These are phyloP conservation scores for Dictyostelium gargantuum DNA, from an alignment of 208 protist genomes.

Conservation along the genomic window DNA sequence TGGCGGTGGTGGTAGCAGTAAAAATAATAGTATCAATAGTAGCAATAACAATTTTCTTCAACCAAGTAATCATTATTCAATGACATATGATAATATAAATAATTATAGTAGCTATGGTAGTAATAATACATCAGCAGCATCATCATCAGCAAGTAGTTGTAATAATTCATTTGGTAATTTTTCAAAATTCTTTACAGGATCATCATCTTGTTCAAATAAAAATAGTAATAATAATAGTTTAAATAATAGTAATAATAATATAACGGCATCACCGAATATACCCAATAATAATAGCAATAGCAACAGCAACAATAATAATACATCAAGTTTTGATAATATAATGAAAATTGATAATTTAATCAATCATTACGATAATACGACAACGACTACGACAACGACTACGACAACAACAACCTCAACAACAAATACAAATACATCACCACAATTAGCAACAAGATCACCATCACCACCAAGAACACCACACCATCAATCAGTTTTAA, in stretches of 20 bases:
- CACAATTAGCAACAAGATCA: neutral
- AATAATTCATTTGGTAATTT: neutral
- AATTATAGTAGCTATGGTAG: neutral
- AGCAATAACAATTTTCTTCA: no score
- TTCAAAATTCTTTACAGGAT: neutral
- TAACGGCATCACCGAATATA: neutral
- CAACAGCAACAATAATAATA: neutral
- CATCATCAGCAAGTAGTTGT: neutral
- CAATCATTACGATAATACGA: neutral
- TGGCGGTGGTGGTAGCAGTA: no score
- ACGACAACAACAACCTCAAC: neutral
- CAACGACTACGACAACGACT: neutral
- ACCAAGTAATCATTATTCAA: neutral
- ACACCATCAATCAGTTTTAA: neutral
- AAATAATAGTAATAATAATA: neutral
- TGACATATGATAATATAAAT: neutral
- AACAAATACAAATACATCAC: neutral
- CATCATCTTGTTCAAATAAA: neutral
- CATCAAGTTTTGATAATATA: neutral
- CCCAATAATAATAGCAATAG: neutral
- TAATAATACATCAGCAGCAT: neutral
- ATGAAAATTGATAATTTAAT: slow-evolving; percentile 33
- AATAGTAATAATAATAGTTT: neutral
- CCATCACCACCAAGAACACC: neutral
- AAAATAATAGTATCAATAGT: no score